Base-by-base conservation (phyloP, 2,329 filamentous ascomycete genomes). In the Hysterium pulicare region DNA sequence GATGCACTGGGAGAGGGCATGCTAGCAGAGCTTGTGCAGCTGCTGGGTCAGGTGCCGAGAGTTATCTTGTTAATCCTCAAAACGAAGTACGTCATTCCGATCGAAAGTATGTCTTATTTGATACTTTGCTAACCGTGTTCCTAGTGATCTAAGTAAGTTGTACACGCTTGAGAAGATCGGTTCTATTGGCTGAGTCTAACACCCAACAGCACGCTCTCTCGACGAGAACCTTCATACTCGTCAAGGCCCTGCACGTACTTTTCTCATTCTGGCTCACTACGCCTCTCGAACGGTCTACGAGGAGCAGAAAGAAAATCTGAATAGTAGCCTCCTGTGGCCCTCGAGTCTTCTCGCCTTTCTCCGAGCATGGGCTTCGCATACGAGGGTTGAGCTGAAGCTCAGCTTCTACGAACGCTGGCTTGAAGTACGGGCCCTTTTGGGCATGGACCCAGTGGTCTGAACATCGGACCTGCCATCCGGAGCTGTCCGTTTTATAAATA, bases 11-110 rank as follows among this genome's bases (percentile, higher is more conserved):
- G 90, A 36, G 89, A 96, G 42, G 91, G 91, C 8, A 79, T 98
- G 63, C 76, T 98, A 28, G 86, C 87, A 47, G 86, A 96, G 57
- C 76, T 98, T 5, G 88, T 98, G 6, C 84, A 90, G 53, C 74
- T 98, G 52, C 79, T 98, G 4, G 88, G 89, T 36, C 82, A 88
- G 56, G 90, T 98, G 5, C 93, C 93, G 1, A 77, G 90, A 33
- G 88, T 98, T 51, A 95, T 98, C 41, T 76, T 98, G 10, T 75
- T 98, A 21, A 97, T 98, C 53, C 77, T 98, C 48, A 98, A 98
- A 72, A 98, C 93, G 2, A 98, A 98, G n/a, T n/a, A n/a, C n/a
- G n/a, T n/a, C n/a, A n/a, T n/a, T n/a, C n/a, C n/a, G n/a, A n/a
- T n/a, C n/a, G n/a, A n/a, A n/a, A n/a, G n/a, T n/a, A n/a, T n/a